phyloP scores from a whole-genome alignment of 2,329 filamentous ascomycete species.

The Botrytis sinoallii region DNA sequence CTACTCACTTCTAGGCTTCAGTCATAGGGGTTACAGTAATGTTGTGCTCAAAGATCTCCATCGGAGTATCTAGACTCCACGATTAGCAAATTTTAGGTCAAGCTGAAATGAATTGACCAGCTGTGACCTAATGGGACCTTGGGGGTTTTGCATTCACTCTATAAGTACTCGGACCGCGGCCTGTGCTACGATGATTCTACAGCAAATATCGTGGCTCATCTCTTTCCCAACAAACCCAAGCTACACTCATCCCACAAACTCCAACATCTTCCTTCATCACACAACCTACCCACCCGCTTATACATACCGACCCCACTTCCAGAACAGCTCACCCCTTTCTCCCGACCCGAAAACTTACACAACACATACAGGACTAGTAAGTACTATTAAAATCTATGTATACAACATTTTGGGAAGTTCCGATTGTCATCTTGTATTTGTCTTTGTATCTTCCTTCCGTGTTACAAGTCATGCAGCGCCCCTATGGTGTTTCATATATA shows the following conservation, averaged over 20 bases:
- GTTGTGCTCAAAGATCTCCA: neutral
- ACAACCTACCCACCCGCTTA: neutral
- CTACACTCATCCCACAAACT: neutral
- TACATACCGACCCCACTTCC: neutral
- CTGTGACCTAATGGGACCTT: neutral
- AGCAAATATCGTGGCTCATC: neutral
- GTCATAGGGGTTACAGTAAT: neutral
- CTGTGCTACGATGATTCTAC: neutral
- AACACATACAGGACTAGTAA: too few species aligned
- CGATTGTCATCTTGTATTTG: neutral
- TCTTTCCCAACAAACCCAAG: neutral
- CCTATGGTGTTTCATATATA: conserved; percentile 1
- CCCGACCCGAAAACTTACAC: neutral
- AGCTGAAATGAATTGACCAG: neutral
- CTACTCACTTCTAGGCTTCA: neutral
- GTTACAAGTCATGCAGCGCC: neutral
- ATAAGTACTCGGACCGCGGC: neutral
- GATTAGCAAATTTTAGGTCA: neutral
- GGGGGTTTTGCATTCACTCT: too few species aligned
- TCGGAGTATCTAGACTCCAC: neutral
- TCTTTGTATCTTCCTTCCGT: neutral
- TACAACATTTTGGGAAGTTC: conserved; percentile 4
- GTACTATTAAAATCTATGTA: neutral
- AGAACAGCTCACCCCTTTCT: neutral
- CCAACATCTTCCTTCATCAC: neutral